Conservation (phyloP, 2,329 filamentous ascomycete species). For the Aspergillus novofumigatus region DNA sequence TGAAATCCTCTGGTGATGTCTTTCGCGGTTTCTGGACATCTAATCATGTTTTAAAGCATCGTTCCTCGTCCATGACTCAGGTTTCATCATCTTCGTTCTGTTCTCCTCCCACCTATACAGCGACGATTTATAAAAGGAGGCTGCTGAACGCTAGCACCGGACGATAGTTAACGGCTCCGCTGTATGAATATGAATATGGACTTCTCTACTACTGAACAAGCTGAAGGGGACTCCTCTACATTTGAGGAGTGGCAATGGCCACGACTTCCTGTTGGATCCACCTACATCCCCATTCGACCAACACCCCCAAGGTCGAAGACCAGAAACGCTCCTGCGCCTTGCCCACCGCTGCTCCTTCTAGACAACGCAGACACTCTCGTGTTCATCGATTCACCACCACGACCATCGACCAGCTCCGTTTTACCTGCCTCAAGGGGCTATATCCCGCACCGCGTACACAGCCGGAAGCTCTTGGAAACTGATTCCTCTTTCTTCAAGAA, state of each 20-base stretch:
- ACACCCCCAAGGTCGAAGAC: not conserved
- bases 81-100: not conserved
- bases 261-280: not conserved
- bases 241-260: not conserved
- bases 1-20: not conserved
- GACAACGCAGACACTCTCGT: conserved; percentile 35
- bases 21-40: not conserved
- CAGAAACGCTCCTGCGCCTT: not conserved
- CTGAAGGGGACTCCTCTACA: not conserved
- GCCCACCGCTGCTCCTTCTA: conserved; percentile 5
- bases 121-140: not conserved
- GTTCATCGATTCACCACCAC: conserved; percentile 32
- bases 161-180: not conserved
- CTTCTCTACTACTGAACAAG: not conserved
- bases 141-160: not conserved
- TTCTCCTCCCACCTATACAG: not conserved
- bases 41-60: not conserved
- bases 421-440: conserved; percentile 11
- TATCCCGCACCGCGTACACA: conserved; percentile 33
- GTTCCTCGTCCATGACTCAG: not conserved
- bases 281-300: not conserved
- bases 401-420: conserved; percentile 9
- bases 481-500: conserved; percentile 27
- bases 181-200: not conserved
- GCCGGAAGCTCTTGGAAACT: conserved; percentile 26